Percentiles rank a stretch among this genome's conserved stretches.
These are phyloP conservation scores for Dorcoceras hygrometricum DNA, from an alignment of 257 asterid genomes.

Conservation along the genomic window DNA sequence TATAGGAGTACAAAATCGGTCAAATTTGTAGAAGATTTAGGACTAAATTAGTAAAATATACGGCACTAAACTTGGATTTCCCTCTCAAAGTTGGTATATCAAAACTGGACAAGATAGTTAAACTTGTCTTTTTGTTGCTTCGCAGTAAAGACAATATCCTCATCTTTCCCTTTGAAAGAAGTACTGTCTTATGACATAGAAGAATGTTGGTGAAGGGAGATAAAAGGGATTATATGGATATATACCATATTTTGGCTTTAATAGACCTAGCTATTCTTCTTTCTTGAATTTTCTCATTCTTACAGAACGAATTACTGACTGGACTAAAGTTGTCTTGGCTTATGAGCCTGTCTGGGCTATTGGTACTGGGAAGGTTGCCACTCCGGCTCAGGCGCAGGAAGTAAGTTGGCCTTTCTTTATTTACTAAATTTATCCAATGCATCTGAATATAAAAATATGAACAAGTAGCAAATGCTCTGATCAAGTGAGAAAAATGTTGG, in stretches of 20 bases:
- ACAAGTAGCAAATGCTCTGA: background rate
- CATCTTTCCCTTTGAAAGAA: no score
- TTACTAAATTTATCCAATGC: background rate
- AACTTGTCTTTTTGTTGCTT: background rate
- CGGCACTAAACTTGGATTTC: no score
- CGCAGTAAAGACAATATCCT: no score
- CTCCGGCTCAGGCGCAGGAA: no score
- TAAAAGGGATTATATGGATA: background rate
- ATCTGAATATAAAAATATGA: background rate
- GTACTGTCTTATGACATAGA: no score
- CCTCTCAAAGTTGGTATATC: background rate
- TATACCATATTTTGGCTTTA: background rate
- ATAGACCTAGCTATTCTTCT: background rate
- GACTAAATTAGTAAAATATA: no score
- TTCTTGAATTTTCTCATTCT: background rate
- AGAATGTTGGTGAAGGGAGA: background rate
- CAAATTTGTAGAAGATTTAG: no score
- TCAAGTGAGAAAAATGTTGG: background rate
- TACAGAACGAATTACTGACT: no score
- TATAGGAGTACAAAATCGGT: no score
- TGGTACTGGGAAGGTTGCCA: no score
- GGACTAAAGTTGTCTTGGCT: no score
- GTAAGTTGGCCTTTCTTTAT: slow-evolving; percentile 27
- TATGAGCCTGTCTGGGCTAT: no score
- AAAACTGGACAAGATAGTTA: background rate